Conservation (phyloP, 2,329 filamentous ascomycete species). For the Colletotrichum limetticola region DNA sequence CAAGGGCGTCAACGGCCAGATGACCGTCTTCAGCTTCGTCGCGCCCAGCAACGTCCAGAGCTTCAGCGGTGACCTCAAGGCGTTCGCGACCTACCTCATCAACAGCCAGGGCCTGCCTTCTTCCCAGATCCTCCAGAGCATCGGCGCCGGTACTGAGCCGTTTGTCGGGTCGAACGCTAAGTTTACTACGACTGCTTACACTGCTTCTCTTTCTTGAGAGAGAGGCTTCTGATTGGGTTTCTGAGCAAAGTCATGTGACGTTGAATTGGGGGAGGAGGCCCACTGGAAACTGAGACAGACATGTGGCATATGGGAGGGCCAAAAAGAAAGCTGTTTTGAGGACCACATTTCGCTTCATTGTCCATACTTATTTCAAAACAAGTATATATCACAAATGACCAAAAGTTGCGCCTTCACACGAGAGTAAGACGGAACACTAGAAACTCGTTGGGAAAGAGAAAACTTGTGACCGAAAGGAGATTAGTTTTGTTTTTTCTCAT, state of each 20-base stretch:
- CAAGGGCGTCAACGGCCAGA: conserved; percentile 68
- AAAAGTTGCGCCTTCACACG: not conserved
- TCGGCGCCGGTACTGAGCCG: conserved; percentile 66
- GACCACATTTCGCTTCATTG: not conserved
- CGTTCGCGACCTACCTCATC: conserved; percentile 67
- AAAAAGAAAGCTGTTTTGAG: not conserved
- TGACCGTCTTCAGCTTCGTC: conserved; percentile 68
- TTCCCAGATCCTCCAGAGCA: conserved; percentile 46
- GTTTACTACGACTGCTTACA: conserved; percentile 37
- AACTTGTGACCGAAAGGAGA: not conserved
- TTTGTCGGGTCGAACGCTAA: conserved; percentile 58
- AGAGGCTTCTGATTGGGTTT: not conserved
- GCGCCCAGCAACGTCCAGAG: conserved; percentile 53
- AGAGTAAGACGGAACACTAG: not conserved
- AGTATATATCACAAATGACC: conserved; percentile 29
- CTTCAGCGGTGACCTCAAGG: conserved; percentile 67
- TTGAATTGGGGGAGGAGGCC: not conserved
- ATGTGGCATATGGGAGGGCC: not conserved
- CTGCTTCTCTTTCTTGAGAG: conserved; percentile 9
- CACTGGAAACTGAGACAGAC: conserved; percentile 12
- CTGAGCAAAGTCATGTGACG: not conserved
- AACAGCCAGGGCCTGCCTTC: conserved; percentile 57
- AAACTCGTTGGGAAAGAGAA: not conserved
- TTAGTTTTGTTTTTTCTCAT: not conserved
- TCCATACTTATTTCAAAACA: conserved; percentile 21